Evolutionary conservation across 805 yeast species (phyloP).

Genomic region (Kluyveromyces nonfermentans): DNA sequence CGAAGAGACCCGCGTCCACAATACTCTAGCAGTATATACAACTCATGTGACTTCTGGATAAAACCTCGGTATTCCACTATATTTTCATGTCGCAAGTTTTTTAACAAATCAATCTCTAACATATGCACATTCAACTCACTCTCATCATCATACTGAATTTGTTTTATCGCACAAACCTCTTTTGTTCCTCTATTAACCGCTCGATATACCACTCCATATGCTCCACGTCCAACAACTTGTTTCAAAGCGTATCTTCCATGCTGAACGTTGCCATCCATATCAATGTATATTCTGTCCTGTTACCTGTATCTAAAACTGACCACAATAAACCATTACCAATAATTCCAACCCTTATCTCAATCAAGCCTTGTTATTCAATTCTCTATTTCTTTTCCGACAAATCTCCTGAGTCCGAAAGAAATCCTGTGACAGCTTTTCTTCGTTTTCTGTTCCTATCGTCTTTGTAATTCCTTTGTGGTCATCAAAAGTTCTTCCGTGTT

Average conservation of each 20-base stretch:
- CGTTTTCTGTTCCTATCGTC: background rate
- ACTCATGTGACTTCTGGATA: slow-evolving; percentile 51
- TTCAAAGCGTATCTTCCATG: slow-evolving; percentile 36
- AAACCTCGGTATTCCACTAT: slow-evolving; percentile 91
- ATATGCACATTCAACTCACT: slow-evolving; percentile 52
- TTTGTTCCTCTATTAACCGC: slow-evolving; percentile 60
- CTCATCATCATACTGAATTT: slow-evolving; percentile 60
- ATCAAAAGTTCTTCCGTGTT: background rate
- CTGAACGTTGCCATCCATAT: background rate
- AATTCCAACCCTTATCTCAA: too few species aligned
- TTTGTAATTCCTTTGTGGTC: slow-evolving; percentile 2
- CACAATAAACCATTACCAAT: background rate
- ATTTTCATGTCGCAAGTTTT: slow-evolving; percentile 74
- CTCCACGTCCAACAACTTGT: slow-evolving; percentile 78
- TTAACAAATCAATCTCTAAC: slow-evolving; percentile 64
- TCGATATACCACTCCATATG: slow-evolving; percentile 77
- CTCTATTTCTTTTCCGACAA: background rate
- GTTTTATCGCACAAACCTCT: slow-evolving; percentile 71
- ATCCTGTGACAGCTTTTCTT: background rate
- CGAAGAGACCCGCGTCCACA: slow-evolving; percentile 62
- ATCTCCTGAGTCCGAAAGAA: background rate
- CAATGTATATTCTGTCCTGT: background rate
- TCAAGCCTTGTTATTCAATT: background rate
- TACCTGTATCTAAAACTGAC: background rate
- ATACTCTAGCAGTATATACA: slow-evolving; percentile 72